Evolutionary conservation across 2,329 filamentous ascomycete species (phyloP).

Genomic region (Fusarium sp.): DNA sequence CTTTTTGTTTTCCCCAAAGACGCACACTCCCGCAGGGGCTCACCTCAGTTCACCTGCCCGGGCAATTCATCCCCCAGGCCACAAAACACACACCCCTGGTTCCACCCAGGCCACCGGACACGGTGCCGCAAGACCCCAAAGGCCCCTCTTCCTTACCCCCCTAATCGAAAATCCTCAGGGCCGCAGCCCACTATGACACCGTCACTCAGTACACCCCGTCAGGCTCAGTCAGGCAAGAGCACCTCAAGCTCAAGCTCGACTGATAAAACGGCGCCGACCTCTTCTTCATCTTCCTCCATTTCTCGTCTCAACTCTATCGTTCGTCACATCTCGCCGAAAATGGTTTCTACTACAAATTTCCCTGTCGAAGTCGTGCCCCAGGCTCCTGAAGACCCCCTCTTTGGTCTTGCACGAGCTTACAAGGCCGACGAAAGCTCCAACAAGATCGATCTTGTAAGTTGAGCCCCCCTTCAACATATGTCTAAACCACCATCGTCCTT

Average conservation of each 20-base stretch:
- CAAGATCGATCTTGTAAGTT: conserved; percentile 90
- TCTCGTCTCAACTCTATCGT: conserved; percentile 72
- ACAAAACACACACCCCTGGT: conserved; percentile 35
- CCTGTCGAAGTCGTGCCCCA: conserved; percentile 82
- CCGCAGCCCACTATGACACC: conserved; percentile 51
- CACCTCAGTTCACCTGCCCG: conserved; percentile 32
- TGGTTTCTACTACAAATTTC: conserved; percentile 69
- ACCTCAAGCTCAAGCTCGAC: conserved; percentile 47
- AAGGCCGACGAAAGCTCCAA: conserved; percentile 79
- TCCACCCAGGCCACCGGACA: conserved; percentile 24
- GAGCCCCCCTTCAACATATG: background rate
- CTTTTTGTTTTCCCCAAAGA: conserved; percentile 27
- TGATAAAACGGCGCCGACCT: conserved; percentile 49
- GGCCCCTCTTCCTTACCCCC: conserved; percentile 35
- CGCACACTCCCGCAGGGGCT: conserved; percentile 39
- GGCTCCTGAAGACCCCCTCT: conserved; percentile 94
- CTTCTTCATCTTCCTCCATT: conserved; percentile 62
- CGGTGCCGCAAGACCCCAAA: conserved; percentile 11
- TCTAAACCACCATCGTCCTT: conserved; percentile 5
- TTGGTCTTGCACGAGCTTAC: conserved; percentile 91
- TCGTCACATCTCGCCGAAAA: conserved; percentile 76
- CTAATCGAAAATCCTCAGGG: conserved; percentile 47
- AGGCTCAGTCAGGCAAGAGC: conserved; percentile 37
- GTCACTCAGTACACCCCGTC: conserved; percentile 45
- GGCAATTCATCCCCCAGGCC: background rate